A percentile compares a stretch with the other conserved stretches of the same genome.
phyloP scores from a whole-genome alignment of 148 eudicot species.

The Cornus controversa region DNA sequence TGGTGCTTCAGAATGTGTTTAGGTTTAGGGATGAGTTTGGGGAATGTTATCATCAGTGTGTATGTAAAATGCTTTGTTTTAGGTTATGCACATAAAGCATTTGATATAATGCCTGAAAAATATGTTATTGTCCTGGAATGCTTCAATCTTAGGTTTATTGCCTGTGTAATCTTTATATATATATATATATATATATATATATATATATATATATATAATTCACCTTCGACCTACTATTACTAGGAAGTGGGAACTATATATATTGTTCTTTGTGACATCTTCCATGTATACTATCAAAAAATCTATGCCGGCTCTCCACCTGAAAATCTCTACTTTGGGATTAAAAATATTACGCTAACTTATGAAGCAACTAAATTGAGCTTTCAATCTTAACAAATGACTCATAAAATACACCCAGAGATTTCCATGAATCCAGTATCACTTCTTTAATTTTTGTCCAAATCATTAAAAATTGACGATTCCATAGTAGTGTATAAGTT shows the following conservation, averaged over 20 bases:
- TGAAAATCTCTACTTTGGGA: conserved; percentile 73
- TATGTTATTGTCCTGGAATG: too few relatives aligned
- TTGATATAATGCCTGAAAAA: too few relatives aligned
- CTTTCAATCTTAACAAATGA: conserved; percentile 80
- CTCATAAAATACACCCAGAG: conserved; percentile 71
- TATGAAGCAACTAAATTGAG: conserved; percentile 86
- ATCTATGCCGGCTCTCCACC: conserved; percentile 71
- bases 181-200: too few relatives aligned
- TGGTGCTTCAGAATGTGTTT: too few relatives aligned
- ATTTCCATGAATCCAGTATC: conserved; percentile 74
- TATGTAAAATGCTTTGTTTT: too few relatives aligned
- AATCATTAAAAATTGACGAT: conserved; percentile 64
- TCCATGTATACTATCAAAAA: conserved; percentile 92
- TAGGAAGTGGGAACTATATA: conserved; percentile 15
- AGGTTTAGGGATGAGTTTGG: too few relatives aligned
- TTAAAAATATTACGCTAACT: conserved; percentile 71
- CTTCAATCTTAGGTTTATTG: too few relatives aligned
- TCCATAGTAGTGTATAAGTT: conserved; percentile 79
- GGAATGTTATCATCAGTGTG: too few relatives aligned
- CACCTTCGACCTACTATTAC: conserved; percentile 61
- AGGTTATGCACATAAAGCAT: too few relatives aligned
- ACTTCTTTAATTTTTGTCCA: conserved; percentile 56
- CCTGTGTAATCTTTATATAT: too few relatives aligned
- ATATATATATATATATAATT: too few relatives aligned
- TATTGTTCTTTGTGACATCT: conserved; percentile 67